Percentiles rank a stretch among this genome's conserved stretches.
Conservation (phyloP, 805 yeast genomes). For the Wickerhamiella sorbophila region DNA sequence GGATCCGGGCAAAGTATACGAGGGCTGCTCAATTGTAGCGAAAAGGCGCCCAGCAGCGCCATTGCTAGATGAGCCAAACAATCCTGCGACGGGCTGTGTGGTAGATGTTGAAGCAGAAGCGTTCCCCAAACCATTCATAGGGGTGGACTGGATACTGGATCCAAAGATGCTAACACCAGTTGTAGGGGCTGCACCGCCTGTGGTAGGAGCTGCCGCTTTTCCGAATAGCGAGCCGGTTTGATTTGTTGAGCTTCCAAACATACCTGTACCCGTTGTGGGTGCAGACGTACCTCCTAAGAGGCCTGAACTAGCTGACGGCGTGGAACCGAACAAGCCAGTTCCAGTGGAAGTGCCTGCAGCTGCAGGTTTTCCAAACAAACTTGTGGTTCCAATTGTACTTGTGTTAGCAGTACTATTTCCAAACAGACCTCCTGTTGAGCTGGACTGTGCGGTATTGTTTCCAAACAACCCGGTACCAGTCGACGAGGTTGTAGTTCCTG, state of each 20-base stretch:
- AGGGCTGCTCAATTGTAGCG: conserved; percentile 21
- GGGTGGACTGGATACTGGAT: no score
- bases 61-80: neutral
- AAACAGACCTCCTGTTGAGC: conserved; percentile 15
- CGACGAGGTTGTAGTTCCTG: no score
- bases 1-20: conserved; percentile 15
- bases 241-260: neutral
- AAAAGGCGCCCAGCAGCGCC: conserved; percentile 7
- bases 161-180: neutral
- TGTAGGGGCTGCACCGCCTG: neutral
- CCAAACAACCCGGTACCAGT: no score
- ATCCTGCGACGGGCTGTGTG: conserved; percentile 9
- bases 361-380: conserved; percentile 6
- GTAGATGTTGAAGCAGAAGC: no score
- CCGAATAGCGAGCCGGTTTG: neutral
- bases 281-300: neutral
- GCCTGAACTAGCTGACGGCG: no score
- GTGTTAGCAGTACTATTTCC: conserved; percentile 8
- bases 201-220: neutral
- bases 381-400: no score
- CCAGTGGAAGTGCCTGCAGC: neutral
- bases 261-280: neutral
- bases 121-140: no score
- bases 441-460: neutral
- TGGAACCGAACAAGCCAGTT: neutral